A percentile compares a stretch with the other conserved stretches of the same genome.
Conservation (phyloP, 1,139 yeast species). For the Candida sp. region DNA sequence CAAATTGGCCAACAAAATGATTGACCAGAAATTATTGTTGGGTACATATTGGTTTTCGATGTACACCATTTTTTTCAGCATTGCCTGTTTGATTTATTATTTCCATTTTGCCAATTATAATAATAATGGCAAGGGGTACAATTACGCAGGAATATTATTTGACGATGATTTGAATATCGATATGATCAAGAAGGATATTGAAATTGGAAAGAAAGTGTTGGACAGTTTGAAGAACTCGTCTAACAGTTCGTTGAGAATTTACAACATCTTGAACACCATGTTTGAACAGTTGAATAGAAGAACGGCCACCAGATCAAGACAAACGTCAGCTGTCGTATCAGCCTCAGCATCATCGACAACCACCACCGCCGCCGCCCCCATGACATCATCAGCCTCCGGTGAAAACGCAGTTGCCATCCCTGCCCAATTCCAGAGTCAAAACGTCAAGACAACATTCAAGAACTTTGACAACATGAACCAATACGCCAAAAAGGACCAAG, state of each 20-base stretch:
- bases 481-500: constrained; percentile 15
- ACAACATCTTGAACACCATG: constrained; percentile 75
- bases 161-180: constrained; percentile 69
- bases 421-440: constrained; percentile 19
- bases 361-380: neutral
- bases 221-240: constrained; percentile 75
- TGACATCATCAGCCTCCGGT: neutral
- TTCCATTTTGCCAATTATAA: constrained; percentile 67
- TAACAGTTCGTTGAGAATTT: constrained; percentile 80
- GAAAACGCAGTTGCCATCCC: neutral
- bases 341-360: constrained; percentile 1
- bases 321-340: constrained; percentile 5
- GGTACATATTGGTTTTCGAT: constrained; percentile 96
- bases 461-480: constrained; percentile 41
- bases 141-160: constrained; percentile 51
- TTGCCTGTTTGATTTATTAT: constrained; percentile 85
- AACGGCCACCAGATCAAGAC: constrained; percentile 50
- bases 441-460: constrained; percentile 32
- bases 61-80: constrained; percentile 91
- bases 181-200: constrained; percentile 78
- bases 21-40: constrained; percentile 69
- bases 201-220: constrained; percentile 76
- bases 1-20: constrained; percentile 82
- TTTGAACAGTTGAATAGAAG: constrained; percentile 81
- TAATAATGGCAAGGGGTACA: constrained; percentile 31